Evolutionary conservation across 129 eudicot genomes (phyloP), one percentile per base, ranked within the genome.

Genomic region (Daucus carota): DNA sequence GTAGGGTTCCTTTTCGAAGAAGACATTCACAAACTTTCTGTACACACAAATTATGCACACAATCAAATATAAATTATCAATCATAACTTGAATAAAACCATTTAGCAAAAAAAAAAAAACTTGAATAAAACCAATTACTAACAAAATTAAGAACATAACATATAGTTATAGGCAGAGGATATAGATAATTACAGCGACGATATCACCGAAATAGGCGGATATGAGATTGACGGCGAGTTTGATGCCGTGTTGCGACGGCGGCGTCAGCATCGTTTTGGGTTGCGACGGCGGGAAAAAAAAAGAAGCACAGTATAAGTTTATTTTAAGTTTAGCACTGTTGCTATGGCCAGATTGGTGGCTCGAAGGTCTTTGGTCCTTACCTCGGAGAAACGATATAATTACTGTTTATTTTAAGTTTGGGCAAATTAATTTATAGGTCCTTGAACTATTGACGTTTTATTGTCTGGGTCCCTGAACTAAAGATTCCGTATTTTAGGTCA

Each of bases 21-120:
- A 94, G 85, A 82, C 97, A 91, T 45, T 91, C 97, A 71, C 92
- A 89, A 38, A 94, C 98, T 89, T 91, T 89, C 98, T 94, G 93
- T 63, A 81, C 36, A 28, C 32, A 74, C 31, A 63, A 62, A 24
- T 8, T 41, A 71, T 3, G 11, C n/a, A 10, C 12, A 60, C 18
- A 16, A 1, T 14, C 16, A 43, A 0, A 41, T 17, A 22, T 38
- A 11, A 9, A 6, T 40, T 1, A 38, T 4, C 43, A 63, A 13
- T 26, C 18, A 63, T 12, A 29, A 5, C 8, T 28, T 62, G 7
- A 54, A 2, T 54, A n/a, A 1, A 8, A 54, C 5, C 63, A 57
- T n/a, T 63, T 1, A 75, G n/a, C n/a, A n/a, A n/a, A n/a, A n/a
- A n/a, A n/a, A n/a, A n/a, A n/a, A n/a, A n/a, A 29, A 5, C 8